These are phyloP conservation scores for Suhomyces taliae DNA, from an alignment of 1,139 yeast species.

Conservation along the genomic window DNA sequence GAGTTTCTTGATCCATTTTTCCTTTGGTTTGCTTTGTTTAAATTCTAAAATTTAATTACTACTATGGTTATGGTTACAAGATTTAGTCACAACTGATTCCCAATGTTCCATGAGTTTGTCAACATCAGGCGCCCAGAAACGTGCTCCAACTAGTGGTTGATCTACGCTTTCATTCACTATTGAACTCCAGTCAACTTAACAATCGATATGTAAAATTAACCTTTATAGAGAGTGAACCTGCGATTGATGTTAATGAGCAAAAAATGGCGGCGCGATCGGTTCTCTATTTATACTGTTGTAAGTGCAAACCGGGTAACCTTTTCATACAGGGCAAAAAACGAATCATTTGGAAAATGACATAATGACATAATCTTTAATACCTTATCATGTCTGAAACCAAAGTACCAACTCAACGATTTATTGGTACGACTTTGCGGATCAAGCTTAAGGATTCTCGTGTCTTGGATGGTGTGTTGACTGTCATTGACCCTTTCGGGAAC, in stretches of 20 bases:
- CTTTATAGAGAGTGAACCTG: conserved; percentile 41
- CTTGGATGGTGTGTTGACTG: conserved; percentile 43
- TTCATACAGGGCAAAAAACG: not conserved
- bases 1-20: conserved; percentile 15
- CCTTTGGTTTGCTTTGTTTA: not conserved
- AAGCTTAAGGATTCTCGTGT: conserved; percentile 32
- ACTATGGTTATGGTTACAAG: conserved; percentile 3
- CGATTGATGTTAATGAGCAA: conserved; percentile 44
- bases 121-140: conserved; percentile 62
- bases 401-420: conserved; percentile 25
- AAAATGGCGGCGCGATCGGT: conserved; percentile 1
- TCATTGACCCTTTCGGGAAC: conserved; percentile 49
- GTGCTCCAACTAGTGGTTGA: conserved; percentile 41
- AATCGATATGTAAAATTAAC: conserved; percentile 19
- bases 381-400: conserved; percentile 1
- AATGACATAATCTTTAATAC: not conserved
- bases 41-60: not conserved
- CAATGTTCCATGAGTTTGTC: conserved; percentile 49
- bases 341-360: not conserved
- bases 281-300: not conserved
- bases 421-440: conserved; percentile 35
- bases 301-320: conserved; percentile 8
- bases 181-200: conserved; percentile 21
- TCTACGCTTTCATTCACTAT: conserved; percentile 42
- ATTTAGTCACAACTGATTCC: conserved; percentile 59